Conservation (phyloP, 2,329 filamentous ascomycete genomes). For the Colletotrichum orchidophilum region DNA sequence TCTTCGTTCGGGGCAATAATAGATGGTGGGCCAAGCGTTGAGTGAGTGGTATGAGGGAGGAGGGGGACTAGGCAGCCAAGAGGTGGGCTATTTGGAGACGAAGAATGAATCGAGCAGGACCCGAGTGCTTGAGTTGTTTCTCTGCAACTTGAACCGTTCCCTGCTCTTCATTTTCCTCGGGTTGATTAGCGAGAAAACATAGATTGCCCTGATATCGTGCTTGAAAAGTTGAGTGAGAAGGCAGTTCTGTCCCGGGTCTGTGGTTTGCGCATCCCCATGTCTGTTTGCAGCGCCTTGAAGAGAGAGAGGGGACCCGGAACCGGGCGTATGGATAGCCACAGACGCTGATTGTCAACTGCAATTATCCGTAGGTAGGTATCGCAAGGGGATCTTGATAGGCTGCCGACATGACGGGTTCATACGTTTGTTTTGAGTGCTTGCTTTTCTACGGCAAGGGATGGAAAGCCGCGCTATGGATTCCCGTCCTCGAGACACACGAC, state of each 20-base stretch:
- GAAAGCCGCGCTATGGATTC: background rate
- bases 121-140: background rate
- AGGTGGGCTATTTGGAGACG: background rate
- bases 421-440: background rate
- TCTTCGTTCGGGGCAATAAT: background rate
- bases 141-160: background rate
- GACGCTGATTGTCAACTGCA: background rate
- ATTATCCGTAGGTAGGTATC: background rate
- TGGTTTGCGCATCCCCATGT: background rate
- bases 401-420: background rate
- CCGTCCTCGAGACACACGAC: background rate
- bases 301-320: constrained; percentile 6
- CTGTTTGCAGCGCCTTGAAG: background rate
- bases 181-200: background rate
- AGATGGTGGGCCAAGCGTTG: constrained; percentile 5
- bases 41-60: background rate
- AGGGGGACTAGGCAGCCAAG: background rate
- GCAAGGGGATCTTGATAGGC: background rate
- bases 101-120: background rate
- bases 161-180: background rate
- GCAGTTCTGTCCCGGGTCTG: background rate
- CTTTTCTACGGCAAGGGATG: background rate
- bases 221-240: background rate
- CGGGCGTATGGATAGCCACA: background rate
- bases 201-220: background rate